Evolutionary conservation across 208 protist genomes (phyloP).

Genomic region (Entamoeba invadens): DNA sequence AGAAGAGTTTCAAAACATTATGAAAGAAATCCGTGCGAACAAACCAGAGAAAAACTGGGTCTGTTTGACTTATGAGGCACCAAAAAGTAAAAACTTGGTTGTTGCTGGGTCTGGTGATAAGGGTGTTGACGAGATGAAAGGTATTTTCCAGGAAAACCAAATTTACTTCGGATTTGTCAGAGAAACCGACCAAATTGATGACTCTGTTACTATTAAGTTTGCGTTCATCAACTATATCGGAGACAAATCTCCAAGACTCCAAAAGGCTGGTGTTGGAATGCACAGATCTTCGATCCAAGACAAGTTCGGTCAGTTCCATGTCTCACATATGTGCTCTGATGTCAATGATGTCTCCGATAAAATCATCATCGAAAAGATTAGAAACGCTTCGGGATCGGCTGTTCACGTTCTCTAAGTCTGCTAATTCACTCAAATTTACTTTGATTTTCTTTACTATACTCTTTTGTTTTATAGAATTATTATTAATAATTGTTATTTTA

Average conservation of each 20-base stretch:
- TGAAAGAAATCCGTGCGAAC: not conserved
- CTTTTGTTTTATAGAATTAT: no score
- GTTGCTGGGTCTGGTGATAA: not conserved
- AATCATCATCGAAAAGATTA: not conserved
- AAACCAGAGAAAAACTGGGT: not conserved
- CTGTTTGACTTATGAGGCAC: not conserved
- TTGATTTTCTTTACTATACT: no score
- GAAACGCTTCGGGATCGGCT: not conserved
- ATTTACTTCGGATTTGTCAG: not conserved
- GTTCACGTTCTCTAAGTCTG: not conserved
- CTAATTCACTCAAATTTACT: no score
- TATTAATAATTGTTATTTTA: no score
- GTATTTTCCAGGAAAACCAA: not conserved
- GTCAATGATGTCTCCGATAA: not conserved
- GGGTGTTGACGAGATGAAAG: not conserved
- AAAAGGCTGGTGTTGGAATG: constrained; percentile 1
- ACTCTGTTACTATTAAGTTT: not conserved
- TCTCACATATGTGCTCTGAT: not conserved
- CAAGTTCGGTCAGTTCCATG: not conserved
- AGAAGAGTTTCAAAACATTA: not conserved
- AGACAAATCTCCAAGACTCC: not conserved
- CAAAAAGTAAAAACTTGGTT: not conserved
- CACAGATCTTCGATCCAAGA: not conserved
- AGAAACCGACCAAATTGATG: not conserved
- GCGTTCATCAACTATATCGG: not conserved